Percentiles rank a stretch among this genome's conserved stretches.
Conservation (phyloP, 179 eudicot genomes). For the Dionaea muscipula region DNA sequence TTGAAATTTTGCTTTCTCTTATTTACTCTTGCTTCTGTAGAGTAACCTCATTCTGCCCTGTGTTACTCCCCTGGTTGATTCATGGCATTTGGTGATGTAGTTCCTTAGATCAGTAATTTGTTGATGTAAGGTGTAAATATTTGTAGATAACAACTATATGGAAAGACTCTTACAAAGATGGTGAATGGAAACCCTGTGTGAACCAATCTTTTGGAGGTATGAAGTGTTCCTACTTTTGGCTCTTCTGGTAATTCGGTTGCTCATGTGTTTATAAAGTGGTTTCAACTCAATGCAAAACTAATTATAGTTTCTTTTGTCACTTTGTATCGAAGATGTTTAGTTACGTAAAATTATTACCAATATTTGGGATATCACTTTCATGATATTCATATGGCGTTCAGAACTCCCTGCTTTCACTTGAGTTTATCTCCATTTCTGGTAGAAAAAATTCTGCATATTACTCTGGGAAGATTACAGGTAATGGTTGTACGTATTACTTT, state of each 20-base stretch:
- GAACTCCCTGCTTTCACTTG: no score
- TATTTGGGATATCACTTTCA: no score
- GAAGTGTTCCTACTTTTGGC: constrained; percentile 4
- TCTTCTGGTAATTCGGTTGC: no score
- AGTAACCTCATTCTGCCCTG: background rate
- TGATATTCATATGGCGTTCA: no score
- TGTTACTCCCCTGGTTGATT: background rate
- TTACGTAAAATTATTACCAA: no score
- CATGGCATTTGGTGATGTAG: background rate
- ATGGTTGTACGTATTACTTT: no score
- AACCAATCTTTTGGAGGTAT: constrained; percentile 66
- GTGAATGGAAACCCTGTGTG: constrained; percentile 87
- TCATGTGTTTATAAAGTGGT: background rate
- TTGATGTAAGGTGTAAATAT: constrained; percentile 14
- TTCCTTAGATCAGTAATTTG: constrained; percentile 3
- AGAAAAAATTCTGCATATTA: no score
- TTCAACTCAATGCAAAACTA: background rate
- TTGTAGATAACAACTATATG: constrained; percentile 77
- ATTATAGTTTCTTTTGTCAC: background rate
- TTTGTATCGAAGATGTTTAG: background rate
- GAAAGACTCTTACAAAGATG: constrained; percentile 75
- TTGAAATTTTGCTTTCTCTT: background rate
- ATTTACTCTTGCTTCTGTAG: background rate
- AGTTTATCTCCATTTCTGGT: no score
- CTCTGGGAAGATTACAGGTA: no score